These are phyloP conservation scores for Middelhovenomyces tepae DNA, from an alignment of 805 yeast genomes.

Conservation along the genomic window DNA sequence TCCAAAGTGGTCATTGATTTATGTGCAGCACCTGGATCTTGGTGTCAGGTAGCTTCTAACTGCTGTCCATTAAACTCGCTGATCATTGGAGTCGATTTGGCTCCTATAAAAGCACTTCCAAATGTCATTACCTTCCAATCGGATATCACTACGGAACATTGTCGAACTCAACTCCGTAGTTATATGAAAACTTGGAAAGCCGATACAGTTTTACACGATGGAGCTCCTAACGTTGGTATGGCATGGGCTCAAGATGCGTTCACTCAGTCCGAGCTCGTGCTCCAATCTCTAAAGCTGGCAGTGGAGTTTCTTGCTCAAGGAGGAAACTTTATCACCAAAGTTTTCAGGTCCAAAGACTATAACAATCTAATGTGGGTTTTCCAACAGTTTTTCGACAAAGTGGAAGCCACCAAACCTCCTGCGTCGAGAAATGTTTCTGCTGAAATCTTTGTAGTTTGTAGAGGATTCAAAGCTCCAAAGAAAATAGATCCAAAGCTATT, in stretches of 20 bases:
- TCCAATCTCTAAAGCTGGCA: slow-evolving; percentile 89
- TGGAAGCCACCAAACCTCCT: slow-evolving; percentile 98
- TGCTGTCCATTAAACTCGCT: slow-evolving; percentile 87
- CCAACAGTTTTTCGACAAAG: slow-evolving; percentile 89
- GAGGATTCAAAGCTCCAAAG: slow-evolving; percentile 93
- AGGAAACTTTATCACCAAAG: slow-evolving; percentile 93
- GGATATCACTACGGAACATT: slow-evolving; percentile 96
- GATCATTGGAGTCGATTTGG: slow-evolving; percentile 98
- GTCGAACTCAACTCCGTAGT: slow-evolving; percentile 88
- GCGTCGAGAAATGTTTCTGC: slow-evolving; percentile 99
- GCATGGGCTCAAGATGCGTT: slow-evolving; percentile 99
- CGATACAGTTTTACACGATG: slow-evolving; percentile 95
- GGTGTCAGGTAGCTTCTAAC: slow-evolving; percentile 98
- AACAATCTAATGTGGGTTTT: slow-evolving; percentile 97
- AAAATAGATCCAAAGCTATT: slow-evolving; percentile 85
- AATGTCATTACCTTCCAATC: slow-evolving; percentile 90
- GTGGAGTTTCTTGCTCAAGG: slow-evolving; percentile 86
- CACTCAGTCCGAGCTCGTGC: slow-evolving; percentile 91
- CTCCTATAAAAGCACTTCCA: slow-evolving; percentile 93
- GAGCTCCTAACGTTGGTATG: slow-evolving; percentile 99
- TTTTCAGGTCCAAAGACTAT: slow-evolving; percentile 97
- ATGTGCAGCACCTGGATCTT: slow-evolving; percentile 99
- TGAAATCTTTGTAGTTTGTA: slow-evolving; percentile 95
- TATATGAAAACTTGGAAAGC: slow-evolving; percentile 99
- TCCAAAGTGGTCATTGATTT: slow-evolving; percentile 94